Evolutionary conservation across 495 filamentous ascomycete species (phyloP).

Genomic region (Xylaria telfairii): DNA sequence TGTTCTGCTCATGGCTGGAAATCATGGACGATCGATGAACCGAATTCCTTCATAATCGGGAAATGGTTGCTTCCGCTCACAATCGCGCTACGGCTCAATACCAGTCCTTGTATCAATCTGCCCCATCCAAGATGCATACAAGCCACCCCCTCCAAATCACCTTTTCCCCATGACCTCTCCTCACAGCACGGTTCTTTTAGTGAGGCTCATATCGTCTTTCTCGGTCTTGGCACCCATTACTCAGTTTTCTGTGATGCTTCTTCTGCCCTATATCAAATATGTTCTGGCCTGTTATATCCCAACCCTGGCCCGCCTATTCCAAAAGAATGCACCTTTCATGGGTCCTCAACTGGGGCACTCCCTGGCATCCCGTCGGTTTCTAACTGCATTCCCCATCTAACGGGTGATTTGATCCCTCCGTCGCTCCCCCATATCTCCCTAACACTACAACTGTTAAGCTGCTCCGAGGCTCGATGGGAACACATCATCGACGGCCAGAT

Average conservation of each 20-base stretch:
- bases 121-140: constrained; percentile 22
- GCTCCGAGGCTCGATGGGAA: constrained; percentile 30
- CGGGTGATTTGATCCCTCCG: constrained; percentile 34
- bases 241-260: constrained; percentile 30
- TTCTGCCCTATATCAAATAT: constrained; percentile 40
- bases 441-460: constrained; percentile 29
- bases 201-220: constrained; percentile 27
- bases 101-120: constrained; percentile 19
- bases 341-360: constrained; percentile 38
- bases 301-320: constrained; percentile 39
- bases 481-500: constrained; percentile 54
- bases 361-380: constrained; percentile 38
- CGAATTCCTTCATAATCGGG: background rate
- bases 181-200: constrained; percentile 26
- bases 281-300: constrained; percentile 42
- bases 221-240: constrained; percentile 27
- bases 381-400: constrained; percentile 38
- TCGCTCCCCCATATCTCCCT: constrained; percentile 32
- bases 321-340: constrained; percentile 39
- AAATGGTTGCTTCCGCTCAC: constrained; percentile 12
- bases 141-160: constrained; percentile 27
- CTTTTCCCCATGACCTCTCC: constrained; percentile 17
- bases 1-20: background rate
- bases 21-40: constrained; percentile 10
- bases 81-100: constrained; percentile 1